These are phyloP conservation scores for Cairneyella variabilis DNA, from an alignment of 495 filamentous ascomycete genomes.

Conservation along the genomic window DNA sequence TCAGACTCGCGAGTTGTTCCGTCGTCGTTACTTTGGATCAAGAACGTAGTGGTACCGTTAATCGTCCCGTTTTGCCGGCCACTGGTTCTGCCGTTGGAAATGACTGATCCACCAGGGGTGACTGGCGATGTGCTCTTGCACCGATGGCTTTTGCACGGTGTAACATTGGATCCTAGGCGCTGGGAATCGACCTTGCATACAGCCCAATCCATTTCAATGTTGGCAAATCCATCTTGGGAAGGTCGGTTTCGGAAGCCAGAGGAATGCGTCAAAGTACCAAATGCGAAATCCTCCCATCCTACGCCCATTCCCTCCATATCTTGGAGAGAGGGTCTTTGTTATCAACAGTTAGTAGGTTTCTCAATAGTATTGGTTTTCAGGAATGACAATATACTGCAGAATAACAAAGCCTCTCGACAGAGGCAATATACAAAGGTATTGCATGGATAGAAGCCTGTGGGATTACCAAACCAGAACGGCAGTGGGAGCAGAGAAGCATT, in stretches of 20 bases:
- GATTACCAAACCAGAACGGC: too few species aligned
- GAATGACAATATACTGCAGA: too few species aligned
- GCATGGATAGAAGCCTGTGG: too few species aligned
- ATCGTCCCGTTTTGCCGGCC: neutral
- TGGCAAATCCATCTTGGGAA: neutral
- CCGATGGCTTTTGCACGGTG: neutral
- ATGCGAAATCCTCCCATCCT: neutral
- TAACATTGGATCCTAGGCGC: neutral
- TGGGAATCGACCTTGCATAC: neutral
- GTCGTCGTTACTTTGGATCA: neutral
- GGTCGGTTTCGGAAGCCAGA: neutral
- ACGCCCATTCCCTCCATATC: neutral
- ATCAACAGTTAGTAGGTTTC: too few species aligned
- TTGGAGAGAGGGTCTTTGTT: constrained; percentile 1
- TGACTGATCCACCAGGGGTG: neutral
- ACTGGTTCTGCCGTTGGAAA: neutral
- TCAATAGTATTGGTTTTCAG: too few species aligned
- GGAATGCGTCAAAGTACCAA: neutral
- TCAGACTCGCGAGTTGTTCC: neutral
- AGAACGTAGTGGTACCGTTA: neutral
- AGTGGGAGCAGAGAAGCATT: too few species aligned
- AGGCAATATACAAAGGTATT: too few species aligned
- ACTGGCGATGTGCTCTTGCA: neutral
- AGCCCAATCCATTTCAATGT: constrained; percentile 2
- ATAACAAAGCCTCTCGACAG: too few species aligned